Base-by-base conservation (phyloP, 352 stramenopile genomes). In the Globisporangium orthogonon region DNA sequence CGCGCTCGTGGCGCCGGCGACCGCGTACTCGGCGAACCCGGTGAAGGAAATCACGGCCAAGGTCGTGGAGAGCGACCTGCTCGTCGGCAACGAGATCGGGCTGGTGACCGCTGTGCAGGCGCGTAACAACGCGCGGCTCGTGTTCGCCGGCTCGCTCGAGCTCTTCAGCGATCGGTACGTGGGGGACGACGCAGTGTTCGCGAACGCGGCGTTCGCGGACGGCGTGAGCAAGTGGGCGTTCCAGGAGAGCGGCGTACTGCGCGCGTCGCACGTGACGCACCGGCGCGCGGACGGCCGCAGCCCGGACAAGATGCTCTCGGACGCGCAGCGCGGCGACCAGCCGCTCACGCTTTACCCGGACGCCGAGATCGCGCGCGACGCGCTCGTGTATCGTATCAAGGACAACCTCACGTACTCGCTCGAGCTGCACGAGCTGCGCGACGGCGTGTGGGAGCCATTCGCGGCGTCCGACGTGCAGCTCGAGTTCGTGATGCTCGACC, bases 401-500 rank as follows among this genome's bases (percentile, higher is more conserved):
- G 92, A 97, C 72, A 94, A 97, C 61, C 63, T 98, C 14, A 95
- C 85, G 47, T 98, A 96, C 70, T 92, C 81, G 37, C 77, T 97
- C 48, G 83, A 94, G 57, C 66, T 98, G 39, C 78, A 97, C 56
- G 86, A 97, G 66, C 91, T 88, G 15, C 72, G 87, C 56, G 59
- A 84, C 40, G 82, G 86, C 41, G 56, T 81, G 67, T 97, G 87
- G 87, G 56, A 71, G 43, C 78, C 86, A 4, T 97, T 80, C 61
- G 69, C 77, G 57, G 79, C 87, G 28, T 70, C 86, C 33, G 89
- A 97, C 48, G 71, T 96, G 59, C 91, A 98, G 77, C 71, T 98
- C 30, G 92, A 98, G 70, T 98, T 98, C 55, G 89, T 97, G 45
- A 98, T 98, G 92, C 78, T 98, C 33, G 89, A 98, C 70, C 83